A percentile compares a stretch with the other conserved stretches of the same genome.
These are phyloP conservation scores for Metrosideros polymorpha DNA, from an alignment of 441 rosid genomes.

Conservation along the genomic window DNA sequence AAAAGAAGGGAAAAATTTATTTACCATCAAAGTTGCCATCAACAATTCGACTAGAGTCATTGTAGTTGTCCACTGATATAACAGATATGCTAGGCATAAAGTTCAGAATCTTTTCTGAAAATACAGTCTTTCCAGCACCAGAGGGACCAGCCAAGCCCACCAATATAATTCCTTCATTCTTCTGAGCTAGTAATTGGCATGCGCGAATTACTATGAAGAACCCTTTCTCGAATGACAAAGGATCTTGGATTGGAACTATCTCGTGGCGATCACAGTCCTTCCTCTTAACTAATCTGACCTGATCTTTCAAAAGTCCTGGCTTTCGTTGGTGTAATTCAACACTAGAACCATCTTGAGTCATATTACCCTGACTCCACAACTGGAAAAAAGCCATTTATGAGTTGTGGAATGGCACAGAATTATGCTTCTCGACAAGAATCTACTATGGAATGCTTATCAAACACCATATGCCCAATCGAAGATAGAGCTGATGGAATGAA, in stretches of 20 bases:
- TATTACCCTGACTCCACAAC: neutral
- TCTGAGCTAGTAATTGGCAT: conserved; percentile 77
- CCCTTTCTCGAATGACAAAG: conserved; percentile 85
- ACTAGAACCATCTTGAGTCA: conserved; percentile 49
- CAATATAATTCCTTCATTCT: conserved; percentile 73
- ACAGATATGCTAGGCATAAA: conserved; percentile 89
- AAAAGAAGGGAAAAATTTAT: neutral
- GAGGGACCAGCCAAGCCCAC: conserved; percentile 97
- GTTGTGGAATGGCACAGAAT: neutral
- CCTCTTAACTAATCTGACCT: conserved; percentile 62
- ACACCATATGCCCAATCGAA: neutral
- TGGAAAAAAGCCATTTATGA: neutral
- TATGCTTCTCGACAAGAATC: neutral
- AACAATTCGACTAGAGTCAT: conserved; percentile 80
- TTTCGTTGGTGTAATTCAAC: conserved; percentile 45
- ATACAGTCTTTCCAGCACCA: conserved; percentile 94
- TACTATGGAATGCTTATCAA: neutral
- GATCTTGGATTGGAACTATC: conserved; percentile 63
- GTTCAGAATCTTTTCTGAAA: conserved; percentile 81
- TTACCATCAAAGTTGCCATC: conserved; percentile 97
- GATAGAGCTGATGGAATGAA: neutral
- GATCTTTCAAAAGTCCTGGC: conserved; percentile 85
- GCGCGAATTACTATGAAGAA: conserved; percentile 84
- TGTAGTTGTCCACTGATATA: conserved; percentile 93
- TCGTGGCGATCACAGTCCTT: conserved; percentile 58